Evolutionary conservation across 2,329 filamentous ascomycete species (phyloP).

Genomic region (Arthrobotrys musiformis): DNA sequence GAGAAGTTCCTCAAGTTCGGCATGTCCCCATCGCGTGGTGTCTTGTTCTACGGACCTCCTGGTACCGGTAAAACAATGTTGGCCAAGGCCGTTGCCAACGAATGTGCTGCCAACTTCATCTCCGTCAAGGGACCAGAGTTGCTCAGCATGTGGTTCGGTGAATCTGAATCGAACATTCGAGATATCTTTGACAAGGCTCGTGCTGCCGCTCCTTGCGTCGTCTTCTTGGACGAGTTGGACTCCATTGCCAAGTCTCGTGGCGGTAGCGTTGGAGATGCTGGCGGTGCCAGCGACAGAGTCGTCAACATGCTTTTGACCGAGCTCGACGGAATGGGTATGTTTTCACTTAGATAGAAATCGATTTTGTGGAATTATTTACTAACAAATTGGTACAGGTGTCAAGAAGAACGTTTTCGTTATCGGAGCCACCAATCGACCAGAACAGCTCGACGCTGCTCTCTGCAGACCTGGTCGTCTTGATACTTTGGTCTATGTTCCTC

Average conservation of each 20-base stretch:
- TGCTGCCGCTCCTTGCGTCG: constrained; percentile 95
- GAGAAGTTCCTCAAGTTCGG: constrained; percentile 99
- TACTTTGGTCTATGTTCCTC: constrained; percentile 96
- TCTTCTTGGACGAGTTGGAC: constrained; percentile 98
- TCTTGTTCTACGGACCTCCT: constrained; percentile 97
- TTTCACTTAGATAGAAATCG: constrained; percentile 64
- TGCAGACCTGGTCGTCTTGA: constrained; percentile 99
- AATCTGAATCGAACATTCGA: constrained; percentile 99
- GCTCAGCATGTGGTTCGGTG: constrained; percentile 99
- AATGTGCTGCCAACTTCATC: constrained; percentile 99
- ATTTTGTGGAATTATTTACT: constrained; percentile 29
- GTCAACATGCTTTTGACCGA: constrained; percentile 98
- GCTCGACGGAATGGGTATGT: constrained; percentile 59
- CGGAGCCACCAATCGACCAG: constrained; percentile 96
- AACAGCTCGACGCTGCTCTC: constrained; percentile 97
- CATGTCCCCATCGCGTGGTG: constrained; percentile 95
- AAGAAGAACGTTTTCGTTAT: constrained; percentile 99
- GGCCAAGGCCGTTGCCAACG: constrained; percentile 98
- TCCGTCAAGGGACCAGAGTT: constrained; percentile 98
- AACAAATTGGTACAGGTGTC: constrained; percentile 65
- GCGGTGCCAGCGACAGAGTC: constrained; percentile 98
- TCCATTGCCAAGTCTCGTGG: constrained; percentile 99
- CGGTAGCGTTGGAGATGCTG: constrained; percentile 93
- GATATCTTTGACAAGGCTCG: constrained; percentile 99
- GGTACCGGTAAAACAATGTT: constrained; percentile 99